These are phyloP conservation scores for Panicum hallii DNA, from an alignment of 202 grass and related monocot species.

Conservation along the genomic window DNA sequence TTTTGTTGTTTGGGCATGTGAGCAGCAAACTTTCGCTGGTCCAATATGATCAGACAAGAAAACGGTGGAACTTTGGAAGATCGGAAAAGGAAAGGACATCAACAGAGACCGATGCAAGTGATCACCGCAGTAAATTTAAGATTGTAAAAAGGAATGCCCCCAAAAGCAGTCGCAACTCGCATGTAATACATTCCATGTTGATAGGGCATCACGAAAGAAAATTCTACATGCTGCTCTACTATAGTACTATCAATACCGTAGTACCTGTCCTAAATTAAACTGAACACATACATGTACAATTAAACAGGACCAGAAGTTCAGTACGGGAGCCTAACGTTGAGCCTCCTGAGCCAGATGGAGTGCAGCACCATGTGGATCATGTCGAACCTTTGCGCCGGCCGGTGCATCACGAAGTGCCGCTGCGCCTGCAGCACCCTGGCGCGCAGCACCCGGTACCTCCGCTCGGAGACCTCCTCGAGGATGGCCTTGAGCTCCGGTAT, in stretches of 20 bases:
- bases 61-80: too few relatives aligned
- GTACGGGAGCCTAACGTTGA: slow-evolving; percentile 77
- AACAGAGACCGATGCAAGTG: too few relatives aligned
- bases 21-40: too few relatives aligned
- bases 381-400: slow-evolving; percentile 71
- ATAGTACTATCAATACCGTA: not conserved
- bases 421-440: slow-evolving; percentile 68
- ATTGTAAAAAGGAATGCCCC: too few relatives aligned
- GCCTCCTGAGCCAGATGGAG: slow-evolving; percentile 87
- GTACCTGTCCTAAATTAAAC: not conserved
- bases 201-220: not conserved
- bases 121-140: too few relatives aligned
- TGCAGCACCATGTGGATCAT: slow-evolving; percentile 84
- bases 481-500: slow-evolving; percentile 80
- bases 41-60: too few relatives aligned
- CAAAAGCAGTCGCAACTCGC: too few relatives aligned
- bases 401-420: slow-evolving; percentile 72
- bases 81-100: too few relatives aligned
- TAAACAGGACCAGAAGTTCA: not conserved
- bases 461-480: slow-evolving; percentile 59
- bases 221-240: not conserved
- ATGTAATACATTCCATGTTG: not conserved
- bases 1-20: too few relatives aligned
- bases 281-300: not conserved
- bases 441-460: slow-evolving; percentile 69